phyloP scores from a whole-genome alignment of 2,329 filamentous ascomycete species.

The Phaeosphaeria sp. region DNA sequence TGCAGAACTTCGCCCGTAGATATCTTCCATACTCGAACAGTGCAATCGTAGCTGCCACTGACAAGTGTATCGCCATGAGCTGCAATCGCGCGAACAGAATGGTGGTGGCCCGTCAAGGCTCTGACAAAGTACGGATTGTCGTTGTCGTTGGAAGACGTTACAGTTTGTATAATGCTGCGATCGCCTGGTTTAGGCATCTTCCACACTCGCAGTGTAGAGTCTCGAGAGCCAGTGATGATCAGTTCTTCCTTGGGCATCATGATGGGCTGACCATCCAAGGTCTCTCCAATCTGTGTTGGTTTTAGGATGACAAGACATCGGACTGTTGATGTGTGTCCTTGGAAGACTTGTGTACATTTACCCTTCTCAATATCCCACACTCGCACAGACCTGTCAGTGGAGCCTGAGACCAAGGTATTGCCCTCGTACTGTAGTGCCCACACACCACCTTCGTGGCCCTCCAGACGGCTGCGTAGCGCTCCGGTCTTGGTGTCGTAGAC shows the following conservation, averaged over 20 bases:
- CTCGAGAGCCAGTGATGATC: slow-evolving; percentile 95
- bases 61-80: slow-evolving; percentile 95
- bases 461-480: slow-evolving; percentile 78
- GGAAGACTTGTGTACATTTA: slow-evolving; percentile 91
- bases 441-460: slow-evolving; percentile 94
- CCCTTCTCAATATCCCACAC: slow-evolving; percentile 98
- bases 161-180: slow-evolving; percentile 77
- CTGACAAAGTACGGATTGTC: slow-evolving; percentile 97
- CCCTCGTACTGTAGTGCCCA: slow-evolving; percentile 98
- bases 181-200: slow-evolving; percentile 84
- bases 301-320: slow-evolving; percentile 94
- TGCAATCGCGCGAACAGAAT: slow-evolving; percentile 95
- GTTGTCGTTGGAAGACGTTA: slow-evolving; percentile 72
- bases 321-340: slow-evolving; percentile 96
- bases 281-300: slow-evolving; percentile 78
- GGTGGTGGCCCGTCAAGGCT: slow-evolving; percentile 81
- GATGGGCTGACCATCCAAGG: slow-evolving; percentile 73
- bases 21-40: slow-evolving; percentile 95
- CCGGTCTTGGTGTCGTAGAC: slow-evolving; percentile 98
- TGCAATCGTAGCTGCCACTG: slow-evolving; percentile 95
- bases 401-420: slow-evolving; percentile 93
- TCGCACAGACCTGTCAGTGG: slow-evolving; percentile 96
- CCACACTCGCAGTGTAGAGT: slow-evolving; percentile 94
- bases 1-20: slow-evolving; percentile 90
- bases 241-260: slow-evolving; percentile 94